Evolutionary conservation across 2,329 filamentous ascomycete genomes (phyloP).

Genomic region (Parafenestella ontariensis): DNA sequence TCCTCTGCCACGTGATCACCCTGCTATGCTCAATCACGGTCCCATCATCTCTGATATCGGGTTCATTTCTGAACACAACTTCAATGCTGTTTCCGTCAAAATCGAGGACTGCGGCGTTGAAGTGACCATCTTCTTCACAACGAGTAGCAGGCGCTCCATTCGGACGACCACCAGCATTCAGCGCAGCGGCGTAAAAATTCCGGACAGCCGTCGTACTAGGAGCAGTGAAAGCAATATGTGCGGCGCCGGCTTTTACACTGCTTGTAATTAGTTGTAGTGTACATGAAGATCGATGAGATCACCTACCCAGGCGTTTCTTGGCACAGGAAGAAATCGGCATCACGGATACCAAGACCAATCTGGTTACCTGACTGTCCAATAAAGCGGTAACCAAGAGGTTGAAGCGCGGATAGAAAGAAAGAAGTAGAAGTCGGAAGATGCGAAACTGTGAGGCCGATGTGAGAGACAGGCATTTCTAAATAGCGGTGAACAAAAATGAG

Average conservation of each 20-base stretch:
- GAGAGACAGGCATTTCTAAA: conserved; percentile 64
- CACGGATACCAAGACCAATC: conserved; percentile 66
- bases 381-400: conserved; percentile 78
- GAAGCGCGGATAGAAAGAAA: conserved; percentile 81
- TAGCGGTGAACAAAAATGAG: conserved; percentile 18
- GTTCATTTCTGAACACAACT: conserved; percentile 67
- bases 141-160: conserved; percentile 64
- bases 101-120: conserved; percentile 73
- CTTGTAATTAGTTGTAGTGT: conserved; percentile 28
- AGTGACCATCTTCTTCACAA: conserved; percentile 62
- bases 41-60: conserved; percentile 47
- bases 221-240: conserved; percentile 73
- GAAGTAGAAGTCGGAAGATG: conserved; percentile 81
- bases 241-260: conserved; percentile 59
- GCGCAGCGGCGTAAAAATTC: conserved; percentile 73
- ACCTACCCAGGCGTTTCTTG: conserved; percentile 66
- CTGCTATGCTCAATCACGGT: conserved; percentile 52
- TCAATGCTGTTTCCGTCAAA: conserved; percentile 86
- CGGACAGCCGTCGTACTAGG: conserved; percentile 69
- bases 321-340: conserved; percentile 69
- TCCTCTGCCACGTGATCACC: conserved; percentile 53
- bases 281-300: conserved; percentile 18
- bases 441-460: conserved; percentile 72
- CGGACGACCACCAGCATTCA: conserved; percentile 68
- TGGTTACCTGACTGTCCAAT: conserved; percentile 68